Evolutionary conservation across 139 green algal genomes (phyloP).

Genomic region (Chlamydomonas sphaeroides): DNA sequence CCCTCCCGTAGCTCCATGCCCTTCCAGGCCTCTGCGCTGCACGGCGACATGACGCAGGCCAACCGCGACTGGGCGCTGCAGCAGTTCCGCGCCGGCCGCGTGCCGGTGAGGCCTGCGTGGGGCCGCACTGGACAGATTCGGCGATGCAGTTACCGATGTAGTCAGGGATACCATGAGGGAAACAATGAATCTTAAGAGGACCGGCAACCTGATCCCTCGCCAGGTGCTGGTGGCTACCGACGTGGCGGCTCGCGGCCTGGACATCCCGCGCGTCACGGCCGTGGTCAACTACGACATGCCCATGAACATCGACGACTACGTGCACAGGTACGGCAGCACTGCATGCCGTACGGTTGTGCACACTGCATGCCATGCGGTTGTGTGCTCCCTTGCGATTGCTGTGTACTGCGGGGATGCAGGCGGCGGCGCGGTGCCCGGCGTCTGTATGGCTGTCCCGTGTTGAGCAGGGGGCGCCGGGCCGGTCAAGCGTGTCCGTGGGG

Average conservation of each 20-base stretch:
- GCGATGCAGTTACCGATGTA: neutral
- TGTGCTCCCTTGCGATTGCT: too few relatives aligned
- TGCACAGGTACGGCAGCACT: constrained; percentile 25
- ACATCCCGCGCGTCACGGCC: constrained; percentile 76
- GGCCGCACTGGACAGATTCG: neutral
- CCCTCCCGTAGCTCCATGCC: too few relatives aligned
- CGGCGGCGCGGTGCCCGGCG: too few relatives aligned
- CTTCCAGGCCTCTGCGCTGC: constrained; percentile 64
- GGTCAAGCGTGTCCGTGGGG: too few relatives aligned
- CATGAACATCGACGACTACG: constrained; percentile 73
- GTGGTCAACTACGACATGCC: constrained; percentile 94
- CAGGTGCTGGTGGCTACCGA: constrained; percentile 89
- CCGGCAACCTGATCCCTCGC: too few relatives aligned
- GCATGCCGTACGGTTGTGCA: neutral
- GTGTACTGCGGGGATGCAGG: too few relatives aligned
- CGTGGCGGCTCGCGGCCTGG: constrained; percentile 90
- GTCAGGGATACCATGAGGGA: too few relatives aligned
- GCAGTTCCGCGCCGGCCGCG: constrained; percentile 77
- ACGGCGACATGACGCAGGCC: constrained; percentile 88
- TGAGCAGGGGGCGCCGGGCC: too few relatives aligned
- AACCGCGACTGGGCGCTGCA: constrained; percentile 81
- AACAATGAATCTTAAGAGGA: too few relatives aligned
- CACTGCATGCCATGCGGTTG: too few relatives aligned
- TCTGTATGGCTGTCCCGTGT: too few relatives aligned
- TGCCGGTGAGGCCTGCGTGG: constrained; percentile 69